These are phyloP conservation scores for Flaveria linearis DNA, from an alignment of 129 eudicot species.

Conservation along the genomic window DNA sequence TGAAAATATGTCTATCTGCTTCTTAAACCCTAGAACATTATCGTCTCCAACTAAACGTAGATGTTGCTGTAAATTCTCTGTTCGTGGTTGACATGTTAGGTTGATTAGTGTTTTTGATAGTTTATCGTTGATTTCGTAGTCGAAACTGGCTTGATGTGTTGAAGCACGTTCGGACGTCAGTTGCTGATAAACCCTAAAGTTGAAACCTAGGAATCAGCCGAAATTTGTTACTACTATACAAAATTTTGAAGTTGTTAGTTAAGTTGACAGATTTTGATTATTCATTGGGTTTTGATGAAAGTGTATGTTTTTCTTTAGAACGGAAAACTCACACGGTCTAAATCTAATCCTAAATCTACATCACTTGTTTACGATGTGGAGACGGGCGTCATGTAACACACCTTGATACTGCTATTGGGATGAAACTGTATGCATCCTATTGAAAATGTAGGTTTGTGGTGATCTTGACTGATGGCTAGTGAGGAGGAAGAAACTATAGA, in stretches of 20 bases:
- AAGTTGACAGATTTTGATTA: not conserved
- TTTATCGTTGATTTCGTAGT: conserved; percentile 12
- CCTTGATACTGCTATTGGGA: not conserved
- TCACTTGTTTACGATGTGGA: no score
- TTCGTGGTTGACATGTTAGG: not conserved
- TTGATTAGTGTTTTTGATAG: not conserved
- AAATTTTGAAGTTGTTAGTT: not conserved
- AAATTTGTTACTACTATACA: not conserved
- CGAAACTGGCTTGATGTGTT: not conserved
- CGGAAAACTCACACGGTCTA: no score
- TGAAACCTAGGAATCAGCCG: conserved; percentile 19
- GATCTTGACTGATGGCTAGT: conserved; percentile 39
- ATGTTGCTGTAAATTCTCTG: conserved; percentile 12
- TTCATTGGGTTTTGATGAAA: not conserved
- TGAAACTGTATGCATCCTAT: not conserved
- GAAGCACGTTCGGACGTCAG: conserved; percentile 6
- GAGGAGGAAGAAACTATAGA: conserved; percentile 61
- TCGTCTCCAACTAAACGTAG: not conserved
- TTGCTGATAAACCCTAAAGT: conserved; percentile 26
- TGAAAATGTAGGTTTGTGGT: conserved; percentile 17
- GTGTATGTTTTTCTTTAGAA: no score
- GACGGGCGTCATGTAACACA: no score
- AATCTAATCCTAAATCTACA: no score
- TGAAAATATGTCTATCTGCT: conserved; percentile 11
- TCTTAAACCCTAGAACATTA: not conserved